phyloP scores from a whole-genome alignment of 768 basidiomycete species.

The Cubamyces sp. region DNA sequence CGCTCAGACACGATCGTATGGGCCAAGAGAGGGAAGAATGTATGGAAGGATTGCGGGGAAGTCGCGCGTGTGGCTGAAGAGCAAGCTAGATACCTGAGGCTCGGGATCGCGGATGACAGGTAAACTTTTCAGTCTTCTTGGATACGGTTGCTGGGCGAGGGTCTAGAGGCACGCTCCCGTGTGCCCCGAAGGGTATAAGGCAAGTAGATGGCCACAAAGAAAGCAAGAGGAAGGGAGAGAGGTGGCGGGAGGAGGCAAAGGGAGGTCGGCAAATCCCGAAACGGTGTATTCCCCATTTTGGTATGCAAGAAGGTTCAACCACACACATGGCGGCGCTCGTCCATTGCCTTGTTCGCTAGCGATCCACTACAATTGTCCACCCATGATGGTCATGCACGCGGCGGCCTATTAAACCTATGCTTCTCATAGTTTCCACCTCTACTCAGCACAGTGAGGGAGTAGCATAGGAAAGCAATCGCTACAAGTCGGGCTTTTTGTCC shows the following conservation, averaged over 20 bases:
- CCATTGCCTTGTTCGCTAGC: no score
- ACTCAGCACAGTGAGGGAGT: no score
- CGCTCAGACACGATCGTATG: neutral
- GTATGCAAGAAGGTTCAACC: conserved; percentile 11
- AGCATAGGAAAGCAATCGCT: no score
- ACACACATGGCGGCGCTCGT: neutral
- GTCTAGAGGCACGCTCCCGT: neutral
- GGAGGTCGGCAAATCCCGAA: conserved; percentile 20
- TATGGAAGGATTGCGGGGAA: conserved; percentile 23
- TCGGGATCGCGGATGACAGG: neutral
- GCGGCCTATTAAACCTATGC: no score
- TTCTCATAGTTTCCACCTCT: no score
- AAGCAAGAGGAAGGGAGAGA: conserved; percentile 4
- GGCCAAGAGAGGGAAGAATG: conserved; percentile 11
- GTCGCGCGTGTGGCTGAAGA: conserved; percentile 27
- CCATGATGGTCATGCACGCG: no score
- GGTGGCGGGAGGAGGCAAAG: conserved; percentile 17
- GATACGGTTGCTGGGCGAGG: no score
- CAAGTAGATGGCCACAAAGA: conserved; percentile 2
- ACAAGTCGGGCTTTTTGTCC: no score
- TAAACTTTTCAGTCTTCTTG: neutral
- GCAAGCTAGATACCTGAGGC: conserved; percentile 2
- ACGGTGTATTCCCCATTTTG: conserved; percentile 17
- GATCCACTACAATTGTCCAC: no score
- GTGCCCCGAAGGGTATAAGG: neutral